Base-by-base conservation (phyloP, 331 rosid species). In the Quercus tomentella region DNA sequence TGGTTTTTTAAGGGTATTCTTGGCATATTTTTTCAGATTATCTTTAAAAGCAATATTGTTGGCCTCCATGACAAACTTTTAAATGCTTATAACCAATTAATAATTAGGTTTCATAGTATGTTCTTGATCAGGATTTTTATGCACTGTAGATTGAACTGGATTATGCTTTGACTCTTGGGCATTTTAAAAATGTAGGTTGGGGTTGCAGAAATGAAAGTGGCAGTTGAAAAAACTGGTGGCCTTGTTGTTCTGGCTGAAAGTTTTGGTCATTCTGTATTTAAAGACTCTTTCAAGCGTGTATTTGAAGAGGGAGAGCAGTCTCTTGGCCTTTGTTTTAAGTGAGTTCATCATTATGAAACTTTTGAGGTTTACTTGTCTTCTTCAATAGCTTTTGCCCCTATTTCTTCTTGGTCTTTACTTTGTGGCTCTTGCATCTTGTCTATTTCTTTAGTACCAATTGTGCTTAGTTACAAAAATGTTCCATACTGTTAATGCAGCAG, bases 201-300 rank as follows among this genome's bases (percentile, higher is more conserved):
- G 84, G 97, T 96, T 84, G 97, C 97, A 6, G 99, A 96, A 85
- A 96, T 93, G 94, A 96, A 96, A 90, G 97, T 96, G 78, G 94
- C 89, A 12, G 96, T 96, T 69, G 99, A 96, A 83, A 93, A 91
- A 84, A 93, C 97, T 4, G 98, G 99, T 76, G 99, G 99, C 56
- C 99, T 96, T 86, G 94, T 90, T 83, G 99, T 93, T 83, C 85
- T 91, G 51, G 74, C 98, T 56, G 99, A 96, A 89, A 96, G 99
- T 80, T 96, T 96, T 86, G 99, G 99, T 56, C 99, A 96, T 87
- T 93, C 98, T 18, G 98, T 96, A 81, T 96, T 96, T 87, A 96
- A 96, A 79, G 93, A 96, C 83, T 96, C 99, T 81, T 96, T 96
- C 84, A 93, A 88, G 87, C 97, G 91, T 51, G 92, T 96, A 71